Base-by-base conservation (phyloP, 148 eudicot genomes). In the Euryodendron excelsum region DNA sequence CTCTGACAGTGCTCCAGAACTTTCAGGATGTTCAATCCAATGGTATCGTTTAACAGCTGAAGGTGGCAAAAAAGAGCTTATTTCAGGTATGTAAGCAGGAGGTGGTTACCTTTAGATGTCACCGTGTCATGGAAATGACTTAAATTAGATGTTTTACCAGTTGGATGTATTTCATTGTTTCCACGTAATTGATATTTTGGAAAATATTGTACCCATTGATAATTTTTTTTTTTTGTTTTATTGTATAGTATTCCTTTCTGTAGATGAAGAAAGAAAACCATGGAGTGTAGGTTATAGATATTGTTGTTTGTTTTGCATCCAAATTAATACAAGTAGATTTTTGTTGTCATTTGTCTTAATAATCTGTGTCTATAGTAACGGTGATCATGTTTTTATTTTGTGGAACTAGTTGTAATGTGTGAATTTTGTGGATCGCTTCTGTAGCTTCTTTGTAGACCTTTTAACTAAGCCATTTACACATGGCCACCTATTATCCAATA, bases 31-130 rank as follows among this genome's bases (percentile, higher is more conserved):
- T 86, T 83, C 83, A 15, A 88, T 96, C 79, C 99, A 93, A 79
- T 96, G 99, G 99, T 93, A 92, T 66, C 92, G 98, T 1, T 85
- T 86, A 67, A 79, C 90, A 58, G 63, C 90, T 65, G 97, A 84
- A 72, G 85, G 81, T 76, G 95, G 86, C 66, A 92, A 96, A 79
- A 88, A 62, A 84, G 96, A 96, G 77, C 86, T 84, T 64, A 93
- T 96, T 74, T 92, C 98, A 85, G 99, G 99, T 96, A 90, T 66
- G 65, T 34, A 34, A 63, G 71, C 47, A 78, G 23, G 28, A 25
- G 75, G 6, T 78, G n/a, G 45, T 34, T 61, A 31, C 72, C 41
- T 1, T 65, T 80, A 17, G 12, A 25, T 45, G 79, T 53, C 41
- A 27, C 18, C 55, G 69, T 77, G 17, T 20, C 39, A 14, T 53